Base-by-base conservation (phyloP, 148 eudicot species). In the Rhododendron henanense region DNA sequence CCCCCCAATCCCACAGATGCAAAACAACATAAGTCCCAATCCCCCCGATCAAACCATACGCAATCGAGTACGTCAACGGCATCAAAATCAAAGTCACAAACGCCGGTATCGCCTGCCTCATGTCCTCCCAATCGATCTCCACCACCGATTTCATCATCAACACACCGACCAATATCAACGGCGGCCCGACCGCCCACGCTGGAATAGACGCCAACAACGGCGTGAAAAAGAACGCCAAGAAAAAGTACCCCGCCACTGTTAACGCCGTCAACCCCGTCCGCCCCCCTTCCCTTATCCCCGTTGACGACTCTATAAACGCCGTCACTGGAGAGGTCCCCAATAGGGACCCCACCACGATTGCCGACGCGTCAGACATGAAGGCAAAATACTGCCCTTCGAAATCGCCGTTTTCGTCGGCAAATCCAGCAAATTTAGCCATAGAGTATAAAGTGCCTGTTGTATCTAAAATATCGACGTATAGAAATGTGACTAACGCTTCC, bases 21-120 rank as follows among this genome's bases (percentile, higher is more conserved):
- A 96, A 78, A 37, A 95, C 94, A 31, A 96, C 84, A 81, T 91
- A 96, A 16, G 95, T 92, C 79, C 97, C 99, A 83, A 96, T 96
- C 65, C 99, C 99, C 3, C 96, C 99, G n/a, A 96, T 95, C 81
- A 96, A 81, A 1, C 99, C 99, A 87, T 96, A 96, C 1, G 99
- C 98, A 55, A 96, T 93, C 0, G 96, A 94, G 81, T 94, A 95
- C 4, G 97, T 95, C 87, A 95, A 84, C 3, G 97, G 98, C 95
- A 91, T 95, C 87, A 95, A 78, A 8, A 93, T 94, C 82, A 94
- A 25, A 48, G 98, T 94, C 69, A 93, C 78, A 78, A 95, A 95
- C 25, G 97, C 98, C 83, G 98, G 98, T 1, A 95, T 93, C 33
- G 95, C 98, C 89, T 95, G 87, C 81, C 88, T 87, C 98, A 95